Conservation (phyloP, 2,329 filamentous ascomycete genomes). For the Botrytis cinerea region DNA sequence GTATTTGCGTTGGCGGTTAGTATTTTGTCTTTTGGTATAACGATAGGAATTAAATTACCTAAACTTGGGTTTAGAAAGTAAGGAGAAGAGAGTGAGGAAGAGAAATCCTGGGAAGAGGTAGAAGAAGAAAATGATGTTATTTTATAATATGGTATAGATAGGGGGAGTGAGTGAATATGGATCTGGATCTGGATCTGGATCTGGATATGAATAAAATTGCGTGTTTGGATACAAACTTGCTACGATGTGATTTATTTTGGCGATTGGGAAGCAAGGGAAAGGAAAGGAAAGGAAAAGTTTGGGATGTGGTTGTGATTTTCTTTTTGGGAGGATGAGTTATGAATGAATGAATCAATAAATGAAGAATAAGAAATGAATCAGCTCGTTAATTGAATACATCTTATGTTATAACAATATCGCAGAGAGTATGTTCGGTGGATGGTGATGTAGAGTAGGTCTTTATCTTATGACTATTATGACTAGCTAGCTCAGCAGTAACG, state of each 20-base stretch:
- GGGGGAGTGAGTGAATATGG: neutral
- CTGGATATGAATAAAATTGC: neutral
- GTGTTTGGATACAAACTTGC: neutral
- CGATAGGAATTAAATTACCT: constrained; percentile 57
- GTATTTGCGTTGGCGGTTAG: constrained; percentile 50
- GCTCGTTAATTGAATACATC: neutral
- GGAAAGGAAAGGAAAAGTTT: neutral
- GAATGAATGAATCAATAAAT: neutral
- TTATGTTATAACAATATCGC: neutral
- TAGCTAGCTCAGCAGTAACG: neutral
- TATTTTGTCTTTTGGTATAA: constrained; percentile 49
- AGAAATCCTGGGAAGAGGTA: neutral
- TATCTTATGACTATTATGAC: too few relatives aligned
- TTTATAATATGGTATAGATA: too few relatives aligned
- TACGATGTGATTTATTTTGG: too few relatives aligned
- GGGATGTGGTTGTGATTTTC: neutral
- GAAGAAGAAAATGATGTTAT: neutral
- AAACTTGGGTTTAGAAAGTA: constrained; percentile 50
- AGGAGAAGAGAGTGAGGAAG: neutral
- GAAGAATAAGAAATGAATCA: neutral
- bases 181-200: too few relatives aligned
- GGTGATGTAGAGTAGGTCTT: neutral
- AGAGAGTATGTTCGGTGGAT: neutral
- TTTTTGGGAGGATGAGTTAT: neutral
- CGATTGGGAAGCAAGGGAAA: neutral